phyloP scores from a whole-genome alignment of 768 basidiomycete genomes.

The Suillus discolor region DNA sequence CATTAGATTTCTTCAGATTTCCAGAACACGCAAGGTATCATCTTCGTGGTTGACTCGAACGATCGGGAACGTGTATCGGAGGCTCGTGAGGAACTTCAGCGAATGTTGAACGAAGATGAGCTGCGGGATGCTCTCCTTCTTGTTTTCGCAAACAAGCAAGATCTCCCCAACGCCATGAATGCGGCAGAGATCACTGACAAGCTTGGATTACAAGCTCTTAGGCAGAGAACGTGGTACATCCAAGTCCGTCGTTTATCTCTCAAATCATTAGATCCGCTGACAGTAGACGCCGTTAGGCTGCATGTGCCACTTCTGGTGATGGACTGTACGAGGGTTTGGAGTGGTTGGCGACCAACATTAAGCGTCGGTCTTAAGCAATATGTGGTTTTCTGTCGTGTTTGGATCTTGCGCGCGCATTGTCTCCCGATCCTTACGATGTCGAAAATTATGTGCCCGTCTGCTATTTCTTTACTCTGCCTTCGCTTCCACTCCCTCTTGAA shows the following conservation, averaged over 20 bases:
- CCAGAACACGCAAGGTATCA: slow-evolving; percentile 99
- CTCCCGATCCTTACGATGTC: slow-evolving; percentile 62
- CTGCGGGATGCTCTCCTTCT: slow-evolving; percentile 97
- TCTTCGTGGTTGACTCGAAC: slow-evolving; percentile 99
- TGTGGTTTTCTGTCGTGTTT: slow-evolving; percentile 34
- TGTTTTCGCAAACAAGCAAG: slow-evolving; percentile 99
- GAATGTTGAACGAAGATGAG: slow-evolving; percentile 99
- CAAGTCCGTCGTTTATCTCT: slow-evolving; percentile 57
- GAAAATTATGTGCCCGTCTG: slow-evolving; percentile 53
- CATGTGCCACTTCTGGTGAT: slow-evolving; percentile 97
- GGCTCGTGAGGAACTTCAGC: slow-evolving; percentile 98
- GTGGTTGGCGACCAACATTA: slow-evolving; percentile 93
- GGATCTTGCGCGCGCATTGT: slow-evolving; percentile 56
- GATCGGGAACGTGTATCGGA: slow-evolving; percentile 99
- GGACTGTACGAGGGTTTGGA: slow-evolving; percentile 98
- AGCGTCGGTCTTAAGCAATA: slow-evolving; percentile 67
- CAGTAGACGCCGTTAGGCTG: slow-evolving; percentile 59
- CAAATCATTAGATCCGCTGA: slow-evolving; percentile 16
- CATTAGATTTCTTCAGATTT: slow-evolving; percentile 66
- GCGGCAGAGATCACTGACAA: slow-evolving; percentile 99
- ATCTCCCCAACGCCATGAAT: slow-evolving; percentile 99
- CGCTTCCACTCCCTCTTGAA: slow-evolving; percentile 29
- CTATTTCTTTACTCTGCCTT: slow-evolving; percentile 39
- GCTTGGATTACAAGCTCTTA: slow-evolving; percentile 95
- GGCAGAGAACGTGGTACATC: slow-evolving; percentile 98